A percentile compares a stretch with the other conserved stretches of the same genome.
phyloP scores from a whole-genome alignment of 768 basidiomycete genomes.

The Hypholoma fasciculare region DNA sequence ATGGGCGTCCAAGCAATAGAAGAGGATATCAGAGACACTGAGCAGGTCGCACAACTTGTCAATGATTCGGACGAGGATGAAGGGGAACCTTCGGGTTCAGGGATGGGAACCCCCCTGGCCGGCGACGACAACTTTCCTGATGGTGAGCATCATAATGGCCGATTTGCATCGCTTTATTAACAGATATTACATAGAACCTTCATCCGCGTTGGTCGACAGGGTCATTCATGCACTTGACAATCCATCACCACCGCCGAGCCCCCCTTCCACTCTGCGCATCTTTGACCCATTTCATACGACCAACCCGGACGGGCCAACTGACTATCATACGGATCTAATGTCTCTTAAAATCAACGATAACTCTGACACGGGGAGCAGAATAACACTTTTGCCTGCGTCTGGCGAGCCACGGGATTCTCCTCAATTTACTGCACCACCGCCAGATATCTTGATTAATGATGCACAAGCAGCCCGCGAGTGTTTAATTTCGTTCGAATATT shows the following conservation, averaged over 20 bases:
- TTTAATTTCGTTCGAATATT: constrained; percentile 38
- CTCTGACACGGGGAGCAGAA: constrained; percentile 2
- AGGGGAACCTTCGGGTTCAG: constrained; percentile 27
- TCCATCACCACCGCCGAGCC: constrained; percentile 61
- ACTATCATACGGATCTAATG: constrained; percentile 25
- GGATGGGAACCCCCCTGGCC: constrained; percentile 50
- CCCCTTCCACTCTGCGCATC: constrained; percentile 20
- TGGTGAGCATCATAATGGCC: constrained; percentile 37
- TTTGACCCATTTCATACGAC: constrained; percentile 26
- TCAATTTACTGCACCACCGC: constrained; percentile 4
- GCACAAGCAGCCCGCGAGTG: constrained; percentile 9
- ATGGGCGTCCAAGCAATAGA: constrained; percentile 13
- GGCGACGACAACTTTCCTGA: constrained; percentile 36
- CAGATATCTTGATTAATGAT: neutral
- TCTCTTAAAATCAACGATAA: constrained; percentile 14
- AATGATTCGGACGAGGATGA: constrained; percentile 30
- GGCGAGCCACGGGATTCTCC: neutral
- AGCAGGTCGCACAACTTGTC: constrained; percentile 24
- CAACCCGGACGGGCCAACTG: constrained; percentile 9
- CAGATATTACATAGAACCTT: constrained; percentile 50
- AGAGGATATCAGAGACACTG: constrained; percentile 28
- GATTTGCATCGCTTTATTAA: constrained; percentile 1
- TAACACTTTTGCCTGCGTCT: neutral
- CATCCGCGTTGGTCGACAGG: constrained; percentile 63
- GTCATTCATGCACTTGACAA: constrained; percentile 73